Percentiles rank a stretch among this genome's conserved stretches.
Conservation (phyloP, 495 filamentous ascomycete genomes). For the Tuber umbilicatum region DNA sequence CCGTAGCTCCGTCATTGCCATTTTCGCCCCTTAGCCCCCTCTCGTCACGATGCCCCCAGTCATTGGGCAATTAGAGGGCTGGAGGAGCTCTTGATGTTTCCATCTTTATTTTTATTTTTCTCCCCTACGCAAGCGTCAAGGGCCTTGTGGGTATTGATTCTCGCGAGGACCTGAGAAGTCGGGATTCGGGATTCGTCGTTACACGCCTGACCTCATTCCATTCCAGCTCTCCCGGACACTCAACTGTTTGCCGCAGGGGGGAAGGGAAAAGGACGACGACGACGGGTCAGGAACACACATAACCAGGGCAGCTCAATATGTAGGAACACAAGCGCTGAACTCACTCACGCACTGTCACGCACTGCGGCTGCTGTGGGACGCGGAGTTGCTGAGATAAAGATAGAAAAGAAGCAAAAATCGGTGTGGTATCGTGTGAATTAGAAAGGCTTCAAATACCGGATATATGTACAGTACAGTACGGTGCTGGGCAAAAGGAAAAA, state of each 20-base stretch:
- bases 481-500: no score
- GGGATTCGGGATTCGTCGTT: not conserved
- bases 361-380: not conserved
- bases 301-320: not conserved
- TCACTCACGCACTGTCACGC: no score
- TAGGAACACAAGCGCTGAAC: not conserved
- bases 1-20: conserved; percentile 1
- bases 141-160: not conserved
- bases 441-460: not conserved
- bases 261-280: not conserved
- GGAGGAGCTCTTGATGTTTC: not conserved
- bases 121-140: not conserved
- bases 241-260: not conserved
- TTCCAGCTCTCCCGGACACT: not conserved
- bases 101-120: not conserved
- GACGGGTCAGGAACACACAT: not conserved
- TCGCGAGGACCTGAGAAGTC: conserved; percentile 4
- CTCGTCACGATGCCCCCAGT: not conserved
- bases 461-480: not conserved
- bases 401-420: not conserved
- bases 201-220: not conserved
- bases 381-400: not conserved
- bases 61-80: not conserved
- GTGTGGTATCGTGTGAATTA: not conserved
- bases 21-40: not conserved